Evolutionary conservation across 2,329 filamentous ascomycete genomes (phyloP), one percentile per base, ranked within the genome.

Genomic region (Dothiorella sarmentorum): DNA sequence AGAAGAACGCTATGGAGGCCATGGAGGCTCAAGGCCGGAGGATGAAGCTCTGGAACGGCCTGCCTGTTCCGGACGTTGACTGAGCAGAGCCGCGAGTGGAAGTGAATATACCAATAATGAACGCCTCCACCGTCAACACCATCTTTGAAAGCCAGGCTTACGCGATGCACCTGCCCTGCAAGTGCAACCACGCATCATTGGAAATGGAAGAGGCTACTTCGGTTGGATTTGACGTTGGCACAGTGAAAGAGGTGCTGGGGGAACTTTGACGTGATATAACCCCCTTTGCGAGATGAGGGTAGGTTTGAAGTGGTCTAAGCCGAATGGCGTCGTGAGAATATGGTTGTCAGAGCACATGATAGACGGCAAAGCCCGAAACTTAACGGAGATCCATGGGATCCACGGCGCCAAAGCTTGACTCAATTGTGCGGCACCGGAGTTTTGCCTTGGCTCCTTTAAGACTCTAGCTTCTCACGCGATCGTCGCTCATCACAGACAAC

Each of bases 1-100:
- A 89, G 66, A 75, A 83, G 68, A 82, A 86, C 66, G 88, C 89
- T 1, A 77, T 81, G 64, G 80, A 86, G 64, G 89, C 88, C 0
- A 76, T 93, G 74, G 76, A 82, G 69, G 81, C 82, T 64, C 70
- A 90, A 61, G 89, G 89, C 0, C 75, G 71, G 63, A 85, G 80
- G 66, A 83, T 92, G 73, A 89, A 86, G 77, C 78, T 94, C 60
- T 82, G 90, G 47, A 84, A 92, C 67, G 89, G 90, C 59, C 71
- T 93, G 66, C 89, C 89, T 1, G 84, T 93, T 33, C 89, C 89
- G 3, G 88, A 91, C 65, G 74, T 85, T 38, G 82, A 85, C 69
- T 85, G 42, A 57, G 11, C 4, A 2, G 29, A 1, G 6, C 3
- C 29, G 29, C 10, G 27, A 7, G 11, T 31, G 27, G 27, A 0